A percentile compares a stretch with the other conserved stretches of the same genome.
Evolutionary conservation across 2,329 filamentous ascomycete species (phyloP).

Genomic region (Venturia oleaginea): DNA sequence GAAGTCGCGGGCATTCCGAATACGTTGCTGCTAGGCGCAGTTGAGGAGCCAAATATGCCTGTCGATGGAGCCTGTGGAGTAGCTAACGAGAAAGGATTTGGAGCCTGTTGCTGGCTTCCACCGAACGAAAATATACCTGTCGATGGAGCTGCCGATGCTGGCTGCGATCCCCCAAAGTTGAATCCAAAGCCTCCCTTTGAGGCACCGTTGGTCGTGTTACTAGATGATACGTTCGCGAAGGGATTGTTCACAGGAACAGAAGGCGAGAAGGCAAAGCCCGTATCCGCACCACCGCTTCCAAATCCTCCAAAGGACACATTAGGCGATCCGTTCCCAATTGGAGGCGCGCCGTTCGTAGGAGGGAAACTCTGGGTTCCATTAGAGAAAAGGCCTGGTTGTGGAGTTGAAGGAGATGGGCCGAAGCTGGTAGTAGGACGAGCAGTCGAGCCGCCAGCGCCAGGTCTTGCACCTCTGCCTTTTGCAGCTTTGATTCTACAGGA

Average conservation of each 20-base stretch:
- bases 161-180: conserved; percentile 10
- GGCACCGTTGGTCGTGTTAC: background rate
- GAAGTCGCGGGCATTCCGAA: background rate
- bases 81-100: background rate
- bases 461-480: background rate
- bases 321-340: background rate
- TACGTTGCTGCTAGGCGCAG: conserved; percentile 1
- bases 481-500: conserved; percentile 6
- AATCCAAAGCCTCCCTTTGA: conserved; percentile 2
- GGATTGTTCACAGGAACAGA: conserved; percentile 11
- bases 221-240: background rate
- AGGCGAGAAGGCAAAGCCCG: conserved; percentile 9
- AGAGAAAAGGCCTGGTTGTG: background rate
- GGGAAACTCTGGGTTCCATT: conserved; percentile 11
- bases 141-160: background rate
- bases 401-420: background rate
- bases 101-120: background rate
- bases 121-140: conserved; percentile 9
- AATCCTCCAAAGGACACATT: conserved; percentile 12
- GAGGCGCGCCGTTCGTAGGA: conserved; percentile 9
- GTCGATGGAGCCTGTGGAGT: conserved; percentile 8
- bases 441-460: background rate
- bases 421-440: background rate
- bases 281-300: conserved; percentile 1
- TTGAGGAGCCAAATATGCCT: conserved; percentile 5